Evolutionary conservation across 2,329 filamentous ascomycete species (phyloP), one percentile per base, ranked within the genome.

Genomic region (Colletotrichum australisinense): DNA sequence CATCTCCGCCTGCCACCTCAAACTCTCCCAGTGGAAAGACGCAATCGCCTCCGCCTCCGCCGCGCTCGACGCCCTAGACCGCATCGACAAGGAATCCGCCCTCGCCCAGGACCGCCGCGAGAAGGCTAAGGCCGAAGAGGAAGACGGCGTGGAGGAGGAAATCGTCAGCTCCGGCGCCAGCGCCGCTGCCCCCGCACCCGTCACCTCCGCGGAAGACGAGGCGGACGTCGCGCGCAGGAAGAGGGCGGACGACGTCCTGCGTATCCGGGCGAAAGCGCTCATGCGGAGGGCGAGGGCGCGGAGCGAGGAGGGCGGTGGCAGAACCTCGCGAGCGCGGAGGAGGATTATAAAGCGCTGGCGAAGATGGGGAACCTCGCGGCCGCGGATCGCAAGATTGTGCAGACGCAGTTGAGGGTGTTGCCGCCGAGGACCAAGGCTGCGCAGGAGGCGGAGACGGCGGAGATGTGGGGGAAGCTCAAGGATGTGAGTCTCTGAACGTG

Each of bases 391-490:
- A 91, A 88, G 78, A 89, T 93, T 19, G 93, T 97, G 1, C 86
- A 90, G 65, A 83, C 86, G 32, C 93, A 95, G 77, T 85, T 97
- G 72, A 83, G 86, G 16, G 84, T 86, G 26, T 83, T 98, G 52
- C 94, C 94, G 1, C 85, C 88, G 1, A 88, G 88, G 74, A 89
- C 95, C 63, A 94, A 96, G 76, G 89, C 89, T 22, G 95, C 95
- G 1, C 94, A 95, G 83, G 93, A 98, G 79, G 89, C 89, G 77
- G 97, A 99, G 83, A 94, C 97, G 89, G 92, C 90, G 3, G 96
- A 99, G 84, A 98, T 98, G 95, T 97, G 98, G 95, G 94, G 93
- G 22, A 98, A 98, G 85, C 84, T 99, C 78, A 98, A 97, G 81
- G 92, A 93, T 77, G 90, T 91, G 76, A 84, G 89, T 86, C 26